A percentile compares a stretch with the other conserved stretches of the same genome.
Evolutionary conservation across 352 stramenopile genomes (phyloP).

Genomic region (Phytophthora tubulina): DNA sequence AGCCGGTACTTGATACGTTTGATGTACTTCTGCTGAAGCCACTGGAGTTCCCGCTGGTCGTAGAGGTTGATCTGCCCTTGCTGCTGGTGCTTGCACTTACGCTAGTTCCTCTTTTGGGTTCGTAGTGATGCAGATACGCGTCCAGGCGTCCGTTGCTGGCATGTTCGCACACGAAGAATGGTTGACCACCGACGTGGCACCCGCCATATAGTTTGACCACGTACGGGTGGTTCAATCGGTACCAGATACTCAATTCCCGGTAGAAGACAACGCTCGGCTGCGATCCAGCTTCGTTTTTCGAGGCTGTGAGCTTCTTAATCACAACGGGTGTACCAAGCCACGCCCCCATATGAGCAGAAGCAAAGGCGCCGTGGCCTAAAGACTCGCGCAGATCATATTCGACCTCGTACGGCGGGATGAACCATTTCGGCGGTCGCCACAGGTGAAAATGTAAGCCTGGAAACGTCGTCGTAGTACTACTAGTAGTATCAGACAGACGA

Average conservation of each 20-base stretch:
- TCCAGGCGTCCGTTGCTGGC: conserved; percentile 39
- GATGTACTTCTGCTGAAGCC: conserved; percentile 30
- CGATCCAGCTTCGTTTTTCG: background rate
- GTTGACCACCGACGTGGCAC: conserved; percentile 42
- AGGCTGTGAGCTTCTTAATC: conserved; percentile 40
- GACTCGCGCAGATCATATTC: conserved; percentile 40
- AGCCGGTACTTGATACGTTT: conserved; percentile 18
- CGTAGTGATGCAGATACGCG: conserved; percentile 36
- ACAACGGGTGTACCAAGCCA: conserved; percentile 47
- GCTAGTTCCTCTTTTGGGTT: conserved; percentile 15
- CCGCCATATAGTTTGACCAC: conserved; percentile 49
- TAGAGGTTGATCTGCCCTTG: conserved; percentile 20
- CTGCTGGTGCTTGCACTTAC: background rate
- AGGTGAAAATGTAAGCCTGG: conserved; percentile 14
- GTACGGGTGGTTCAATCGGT: conserved; percentile 42
- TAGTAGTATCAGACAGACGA: conserved; percentile 18
- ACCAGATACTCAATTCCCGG: conserved; percentile 45
- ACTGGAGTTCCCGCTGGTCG: conserved; percentile 20
- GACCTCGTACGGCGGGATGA: conserved; percentile 49
- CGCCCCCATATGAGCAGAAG: conserved; percentile 41
- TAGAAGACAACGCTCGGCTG: conserved; percentile 41
- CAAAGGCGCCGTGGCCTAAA: conserved; percentile 42
- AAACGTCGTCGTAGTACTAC: background rate
- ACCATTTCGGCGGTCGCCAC: conserved; percentile 42
- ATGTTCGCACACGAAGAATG: conserved; percentile 50